Conservation (phyloP, 1,284 basidiomycete species). For the Ustilago vetiveriae region DNA sequence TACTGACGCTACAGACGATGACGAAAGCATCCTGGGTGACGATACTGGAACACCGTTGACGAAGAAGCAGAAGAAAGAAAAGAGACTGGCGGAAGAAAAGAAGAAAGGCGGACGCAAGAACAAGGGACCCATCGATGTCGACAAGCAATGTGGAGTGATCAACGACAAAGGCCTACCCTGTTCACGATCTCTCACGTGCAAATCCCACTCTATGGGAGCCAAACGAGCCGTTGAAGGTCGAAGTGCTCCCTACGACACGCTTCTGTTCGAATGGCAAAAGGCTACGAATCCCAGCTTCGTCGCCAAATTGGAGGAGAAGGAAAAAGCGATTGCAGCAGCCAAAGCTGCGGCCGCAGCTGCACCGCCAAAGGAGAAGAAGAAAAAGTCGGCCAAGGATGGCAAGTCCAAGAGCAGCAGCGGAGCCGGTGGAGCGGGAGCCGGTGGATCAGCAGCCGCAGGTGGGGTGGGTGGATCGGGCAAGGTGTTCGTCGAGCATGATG, state of each 20-base stretch:
- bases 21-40: conserved; percentile 33
- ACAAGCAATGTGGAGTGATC: conserved; percentile 95
- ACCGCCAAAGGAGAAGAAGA: conserved; percentile 60
- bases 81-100: conserved; percentile 38
- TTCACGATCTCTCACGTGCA: conserved; percentile 96
- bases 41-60: conserved; percentile 15
- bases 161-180: conserved; percentile 94
- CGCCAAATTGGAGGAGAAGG: conserved; percentile 79
- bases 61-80: conserved; percentile 44
- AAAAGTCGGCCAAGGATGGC: conserved; percentile 40
- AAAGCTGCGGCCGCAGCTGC: conserved; percentile 49
- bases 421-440: conserved; percentile 7
- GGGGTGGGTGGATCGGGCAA: conserved; percentile 1
- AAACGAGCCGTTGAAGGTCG: conserved; percentile 91
- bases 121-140: conserved; percentile 73
- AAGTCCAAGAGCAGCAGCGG: conserved; percentile 17
- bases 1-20: conserved; percentile 22
- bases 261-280: conserved; percentile 85
- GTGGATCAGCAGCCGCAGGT: conserved; percentile 1
- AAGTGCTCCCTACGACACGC: conserved; percentile 83
- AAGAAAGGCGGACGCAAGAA: conserved; percentile 51
- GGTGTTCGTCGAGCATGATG: conserved; percentile 47
- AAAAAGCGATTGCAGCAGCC: conserved; percentile 59
- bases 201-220: conserved; percentile 96
- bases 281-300: conserved; percentile 91